Evolutionary conservation across 768 basidiomycete genomes (phyloP), one percentile per base, ranked within the genome.

Genomic region (Paxillus ammoniavirescens): DNA sequence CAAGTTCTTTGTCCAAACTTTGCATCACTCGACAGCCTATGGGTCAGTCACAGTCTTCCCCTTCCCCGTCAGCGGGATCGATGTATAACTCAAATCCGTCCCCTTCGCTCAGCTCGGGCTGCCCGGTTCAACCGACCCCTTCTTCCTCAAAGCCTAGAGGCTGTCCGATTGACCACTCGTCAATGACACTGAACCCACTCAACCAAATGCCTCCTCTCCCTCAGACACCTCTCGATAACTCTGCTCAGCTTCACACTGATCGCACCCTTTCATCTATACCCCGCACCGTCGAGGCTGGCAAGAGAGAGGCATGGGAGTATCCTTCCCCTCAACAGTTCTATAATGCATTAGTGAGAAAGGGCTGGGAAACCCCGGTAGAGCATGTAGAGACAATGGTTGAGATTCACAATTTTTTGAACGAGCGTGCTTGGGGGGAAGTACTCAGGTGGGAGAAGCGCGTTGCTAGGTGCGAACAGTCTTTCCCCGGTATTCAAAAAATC

Each of bases 271-370:
- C 93, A 0, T 87, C 93, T 2, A 99, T 99, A 65, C 93, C 93
- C 5, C 85, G 94, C 47, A 75, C 84, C 52, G 61, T 64, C 4
- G 65, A 70, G 1, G 14, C 54, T 2, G 57, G 49, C 17, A 54
- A 21, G 8, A 63, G 55, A 23, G 56, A 56, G 21, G 80, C 76
- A 43, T 98, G 96, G 96, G 94, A 97, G 67, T 98, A 98, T 71
- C 96, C 96, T 3, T 93, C 89, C 2, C 93, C 95, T 9, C 96
- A 98, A 71, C 95, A 98, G 69, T 98, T 98, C 67, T 95, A 98
- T 71, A 98, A 98, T 70, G 96, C 96, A 0, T 79, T 99, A 13
- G 92, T 92, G 9, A 76, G 93, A 57, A 99, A 99, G 67, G 97
- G 97, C 2, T 93, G 91, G 90, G 94, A 96, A 71, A 96, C 97